A percentile compares a stretch with the other conserved stretches of the same genome.
phyloP scores from a whole-genome alignment of 441 rosid genomes.

The Populus hybrid region DNA sequence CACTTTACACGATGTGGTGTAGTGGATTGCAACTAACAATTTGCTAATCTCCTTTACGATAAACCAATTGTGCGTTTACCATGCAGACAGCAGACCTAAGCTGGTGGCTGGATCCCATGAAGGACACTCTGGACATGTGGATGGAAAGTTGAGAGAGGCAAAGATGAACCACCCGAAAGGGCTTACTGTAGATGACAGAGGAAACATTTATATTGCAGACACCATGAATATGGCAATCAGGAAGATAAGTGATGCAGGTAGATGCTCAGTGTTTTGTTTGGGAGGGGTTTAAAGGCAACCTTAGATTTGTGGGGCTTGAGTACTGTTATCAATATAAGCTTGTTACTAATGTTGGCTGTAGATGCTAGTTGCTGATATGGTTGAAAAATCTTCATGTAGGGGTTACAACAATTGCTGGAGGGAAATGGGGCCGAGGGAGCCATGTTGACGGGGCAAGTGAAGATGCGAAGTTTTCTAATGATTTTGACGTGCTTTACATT shows the following conservation, averaged over 20 bases:
- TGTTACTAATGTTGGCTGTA: background rate
- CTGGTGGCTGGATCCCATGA: conserved; percentile 82
- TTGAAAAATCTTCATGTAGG: conserved; percentile 41
- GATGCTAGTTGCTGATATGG: background rate
- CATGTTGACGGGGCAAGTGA: conserved; percentile 96
- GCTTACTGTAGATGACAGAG: conserved; percentile 73
- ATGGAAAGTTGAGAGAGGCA: conserved; percentile 77
- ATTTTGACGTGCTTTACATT: conserved; percentile 77
- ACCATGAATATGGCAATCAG: conserved; percentile 89
- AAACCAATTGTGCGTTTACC: conserved; percentile 1
- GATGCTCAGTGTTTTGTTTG: conserved; percentile 4
- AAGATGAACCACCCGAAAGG: conserved; percentile 93
- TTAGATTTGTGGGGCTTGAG: background rate
- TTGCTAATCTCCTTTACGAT: background rate
- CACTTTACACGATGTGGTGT: background rate
- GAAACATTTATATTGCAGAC: conserved; percentile 94
- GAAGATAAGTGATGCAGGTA: conserved; percentile 91
- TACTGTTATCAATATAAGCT: background rate
- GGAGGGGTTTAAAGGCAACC: background rate
- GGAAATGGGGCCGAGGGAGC: conserved; percentile 75
- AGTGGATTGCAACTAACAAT: background rate
- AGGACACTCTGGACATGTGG: conserved; percentile 84
- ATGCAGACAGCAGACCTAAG: conserved; percentile 85
- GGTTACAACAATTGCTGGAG: conserved; percentile 85
- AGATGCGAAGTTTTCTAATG: conserved; percentile 89